Base-by-base conservation (phyloP, 208 protist species). In the Wallacemonas sp. region DNA sequence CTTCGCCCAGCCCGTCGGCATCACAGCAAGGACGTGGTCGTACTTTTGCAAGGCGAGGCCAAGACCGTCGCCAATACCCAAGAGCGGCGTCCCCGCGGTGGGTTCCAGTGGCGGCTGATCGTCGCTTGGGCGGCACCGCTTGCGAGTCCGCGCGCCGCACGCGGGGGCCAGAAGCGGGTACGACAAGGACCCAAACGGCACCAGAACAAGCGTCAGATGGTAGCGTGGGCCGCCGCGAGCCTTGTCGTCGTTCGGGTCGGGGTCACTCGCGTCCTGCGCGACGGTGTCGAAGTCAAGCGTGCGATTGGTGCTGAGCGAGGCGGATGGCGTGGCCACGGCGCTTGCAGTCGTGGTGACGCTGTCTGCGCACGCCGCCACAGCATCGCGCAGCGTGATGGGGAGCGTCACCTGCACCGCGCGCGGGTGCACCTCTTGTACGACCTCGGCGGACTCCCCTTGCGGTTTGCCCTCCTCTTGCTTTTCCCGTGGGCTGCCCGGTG, bases 1-100 rank as follows among this genome's bases (percentile, higher is more conserved):
- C 48, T 76, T 76, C 2, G 81, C 72, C 92, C 92, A 98, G 18
- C 94, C 94, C 16, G 86, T 97, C 1, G 92, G 89, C 57, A 87
- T 72, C 32, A 98, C 85, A 7, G 75, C 77, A 14, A 97, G 67
- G 0, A 96, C 80, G 18, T 38, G 48, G 48, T 91, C 79, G 61
- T 86, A 87, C 22, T 70, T 54, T 0, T 70, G 46, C 23, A 94
- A 65, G 28, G 86, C 57, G 42, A 94, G 54, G 12, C 22, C 59
- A 1, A 87, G 26, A 0, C 72, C 77, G 8, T 78, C 76, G 28
- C 78, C 84, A 10, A 92, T 38, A 16, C 66, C 33, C 29, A 82
- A 39, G 33, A 76, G 22, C 29, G 65, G 55, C 0, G n/a, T n/a
- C n/a, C n/a, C n/a, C n/a, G n/a, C n/a, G n/a, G n/a, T n/a, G n/a